phyloP scores from a whole-genome alignment of 1,284 basidiomycete species.

The Trametes hirsuta region DNA sequence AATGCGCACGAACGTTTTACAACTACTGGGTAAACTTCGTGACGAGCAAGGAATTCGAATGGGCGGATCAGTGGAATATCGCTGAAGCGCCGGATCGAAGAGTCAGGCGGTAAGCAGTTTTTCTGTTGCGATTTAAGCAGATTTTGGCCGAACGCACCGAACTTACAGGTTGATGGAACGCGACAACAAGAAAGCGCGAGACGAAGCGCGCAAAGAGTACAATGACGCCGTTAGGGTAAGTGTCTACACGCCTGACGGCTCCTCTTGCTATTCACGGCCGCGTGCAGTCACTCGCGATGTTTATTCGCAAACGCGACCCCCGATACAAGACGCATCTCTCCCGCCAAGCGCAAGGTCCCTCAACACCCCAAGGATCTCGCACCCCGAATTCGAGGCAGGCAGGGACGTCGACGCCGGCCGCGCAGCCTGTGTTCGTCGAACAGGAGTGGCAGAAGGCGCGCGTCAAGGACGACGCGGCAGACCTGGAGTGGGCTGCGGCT shows the following conservation, averaged over 20 bases:
- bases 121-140: background rate
- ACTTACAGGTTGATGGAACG: constrained; percentile 81
- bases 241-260: constrained; percentile 30
- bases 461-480: constrained; percentile 49
- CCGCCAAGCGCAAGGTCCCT: constrained; percentile 46
- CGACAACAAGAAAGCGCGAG: constrained; percentile 92
- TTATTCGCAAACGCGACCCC: constrained; percentile 93
- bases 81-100: constrained; percentile 87
- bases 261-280: background rate
- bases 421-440: constrained; percentile 56
- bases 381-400: constrained; percentile 21
- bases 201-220: constrained; percentile 89
- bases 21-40: constrained; percentile 86
- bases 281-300: constrained; percentile 76
- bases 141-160: background rate
- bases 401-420: constrained; percentile 24
- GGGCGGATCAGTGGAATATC: constrained; percentile 87
- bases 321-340: constrained; percentile 80
- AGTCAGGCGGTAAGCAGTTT: constrained; percentile 64
- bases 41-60: constrained; percentile 89
- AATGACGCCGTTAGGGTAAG: constrained; percentile 86
- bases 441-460: constrained; percentile 83
- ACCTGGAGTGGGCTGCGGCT: constrained; percentile 70
- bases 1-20: constrained; percentile 79
- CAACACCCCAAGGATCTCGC: constrained; percentile 34